Conservation (phyloP, 2,329 filamentous ascomycete genomes). For the Neopestalotiopsis sp. region DNA sequence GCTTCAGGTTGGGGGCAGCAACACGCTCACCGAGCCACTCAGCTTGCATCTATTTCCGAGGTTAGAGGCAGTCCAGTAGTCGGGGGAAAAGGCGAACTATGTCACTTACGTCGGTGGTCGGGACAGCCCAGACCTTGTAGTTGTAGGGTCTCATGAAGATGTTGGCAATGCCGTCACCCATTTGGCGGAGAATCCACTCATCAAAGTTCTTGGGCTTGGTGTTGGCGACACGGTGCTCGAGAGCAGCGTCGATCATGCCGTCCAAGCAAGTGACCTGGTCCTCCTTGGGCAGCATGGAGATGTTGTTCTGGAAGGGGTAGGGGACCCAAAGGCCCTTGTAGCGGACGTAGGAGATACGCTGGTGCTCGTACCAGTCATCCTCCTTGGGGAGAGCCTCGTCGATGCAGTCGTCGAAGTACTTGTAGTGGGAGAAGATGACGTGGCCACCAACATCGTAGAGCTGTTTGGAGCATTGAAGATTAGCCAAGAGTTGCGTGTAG, state of each 20-base stretch:
- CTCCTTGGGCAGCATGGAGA: constrained; percentile 96
- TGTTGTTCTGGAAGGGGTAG: constrained; percentile 99
- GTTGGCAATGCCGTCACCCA: constrained; percentile 87
- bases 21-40: constrained; percentile 98
- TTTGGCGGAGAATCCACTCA: constrained; percentile 96
- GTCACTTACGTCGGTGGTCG: constrained; percentile 83
- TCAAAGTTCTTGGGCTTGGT: constrained; percentile 97
- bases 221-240: constrained; percentile 84
- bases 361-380: constrained; percentile 95
- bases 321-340: constrained; percentile 97
- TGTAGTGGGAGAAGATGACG: constrained; percentile 99
- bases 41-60: constrained; percentile 84
- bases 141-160: constrained; percentile 99
- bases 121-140: constrained; percentile 99
- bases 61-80: constrained; percentile 12
- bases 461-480: constrained; percentile 49
- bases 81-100: neutral
- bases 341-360: constrained; percentile 98
- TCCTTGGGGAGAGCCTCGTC: constrained; percentile 94
- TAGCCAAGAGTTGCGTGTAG: neutral
- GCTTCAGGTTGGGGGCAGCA: constrained; percentile 94
- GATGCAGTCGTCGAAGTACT: constrained; percentile 99
- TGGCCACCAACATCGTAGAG: constrained; percentile 98
- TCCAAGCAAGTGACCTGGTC: constrained; percentile 95
- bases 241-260: constrained; percentile 91